A percentile compares a stretch with the other conserved stretches of the same genome.
phyloP scores from a whole-genome alignment of 1,284 basidiomycete species.

The Anthracocystis setariae region DNA sequence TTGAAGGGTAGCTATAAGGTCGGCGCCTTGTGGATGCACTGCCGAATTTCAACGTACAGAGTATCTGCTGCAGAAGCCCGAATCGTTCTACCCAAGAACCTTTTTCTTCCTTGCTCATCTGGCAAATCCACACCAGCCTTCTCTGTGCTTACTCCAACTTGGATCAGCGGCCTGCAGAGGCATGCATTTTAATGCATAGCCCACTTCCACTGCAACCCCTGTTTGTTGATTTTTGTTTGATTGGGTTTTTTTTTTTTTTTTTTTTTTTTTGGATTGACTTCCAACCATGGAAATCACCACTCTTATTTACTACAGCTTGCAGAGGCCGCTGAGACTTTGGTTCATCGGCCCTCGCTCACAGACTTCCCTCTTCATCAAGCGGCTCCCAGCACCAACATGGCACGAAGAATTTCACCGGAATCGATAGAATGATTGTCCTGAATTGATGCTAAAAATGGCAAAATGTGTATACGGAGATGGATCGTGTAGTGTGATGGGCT shows the following conservation, averaged over 20 bases:
- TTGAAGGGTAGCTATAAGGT: no score
- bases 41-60: background rate
- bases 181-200: background rate
- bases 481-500: no score
- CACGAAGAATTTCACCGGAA: background rate
- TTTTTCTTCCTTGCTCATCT: background rate
- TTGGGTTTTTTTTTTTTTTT: no score
- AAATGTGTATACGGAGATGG: background rate
- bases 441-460: background rate
- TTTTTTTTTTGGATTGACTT: no score
- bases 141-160: no score
- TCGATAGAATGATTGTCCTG: background rate
- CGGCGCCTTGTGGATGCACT: background rate
- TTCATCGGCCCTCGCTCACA: no score
- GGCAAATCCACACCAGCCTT: background rate
- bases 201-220: no score
- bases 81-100: background rate
- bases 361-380: no score
- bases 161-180: slow-evolving; percentile 10
- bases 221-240: background rate
- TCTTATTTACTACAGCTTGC: no score
- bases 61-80: background rate
- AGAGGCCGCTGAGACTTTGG: no score
- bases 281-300: no score
- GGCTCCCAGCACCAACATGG: no score